Evolutionary conservation across 2,329 filamentous ascomycete genomes (phyloP).

Genomic region (Diaporthe citrichinensis): DNA sequence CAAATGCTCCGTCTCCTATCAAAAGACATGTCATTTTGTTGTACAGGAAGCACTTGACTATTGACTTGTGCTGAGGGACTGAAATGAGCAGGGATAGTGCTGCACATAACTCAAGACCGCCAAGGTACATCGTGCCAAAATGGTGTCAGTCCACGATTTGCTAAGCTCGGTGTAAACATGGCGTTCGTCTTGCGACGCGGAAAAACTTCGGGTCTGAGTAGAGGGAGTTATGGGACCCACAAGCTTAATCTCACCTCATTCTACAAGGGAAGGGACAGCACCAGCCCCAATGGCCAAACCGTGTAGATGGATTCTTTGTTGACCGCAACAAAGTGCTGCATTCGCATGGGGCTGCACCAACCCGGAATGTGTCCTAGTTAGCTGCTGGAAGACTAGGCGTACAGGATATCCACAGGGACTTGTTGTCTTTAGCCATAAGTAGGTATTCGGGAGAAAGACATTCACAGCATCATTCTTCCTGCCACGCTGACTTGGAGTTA

Average conservation of each 20-base stretch:
- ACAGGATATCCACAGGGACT: background rate
- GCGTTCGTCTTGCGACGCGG: background rate
- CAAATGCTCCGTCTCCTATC: background rate
- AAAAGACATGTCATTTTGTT: background rate
- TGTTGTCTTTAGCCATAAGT: no score
- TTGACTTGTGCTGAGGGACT: no score
- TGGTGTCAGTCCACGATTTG: background rate
- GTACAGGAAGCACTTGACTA: fast-evolving
- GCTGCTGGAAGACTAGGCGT: background rate
- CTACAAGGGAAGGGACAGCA: background rate
- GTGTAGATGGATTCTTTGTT: background rate
- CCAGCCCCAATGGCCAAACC: no score
- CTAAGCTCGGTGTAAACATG: background rate
- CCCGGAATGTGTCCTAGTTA: background rate
- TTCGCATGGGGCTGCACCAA: no score
- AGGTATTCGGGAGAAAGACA: no score
- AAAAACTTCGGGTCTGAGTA: background rate
- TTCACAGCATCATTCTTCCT: background rate
- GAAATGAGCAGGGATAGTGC: background rate
- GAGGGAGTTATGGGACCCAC: background rate
- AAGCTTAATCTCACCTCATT: background rate
- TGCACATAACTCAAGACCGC: background rate
- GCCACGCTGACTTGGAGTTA: background rate
- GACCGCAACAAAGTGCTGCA: background rate
- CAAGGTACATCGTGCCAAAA: background rate